Evolutionary conservation across 2,329 filamentous ascomycete genomes (phyloP), one percentile per base, ranked within the genome.

Genomic region (Pyrenophora tritici-repentis): DNA sequence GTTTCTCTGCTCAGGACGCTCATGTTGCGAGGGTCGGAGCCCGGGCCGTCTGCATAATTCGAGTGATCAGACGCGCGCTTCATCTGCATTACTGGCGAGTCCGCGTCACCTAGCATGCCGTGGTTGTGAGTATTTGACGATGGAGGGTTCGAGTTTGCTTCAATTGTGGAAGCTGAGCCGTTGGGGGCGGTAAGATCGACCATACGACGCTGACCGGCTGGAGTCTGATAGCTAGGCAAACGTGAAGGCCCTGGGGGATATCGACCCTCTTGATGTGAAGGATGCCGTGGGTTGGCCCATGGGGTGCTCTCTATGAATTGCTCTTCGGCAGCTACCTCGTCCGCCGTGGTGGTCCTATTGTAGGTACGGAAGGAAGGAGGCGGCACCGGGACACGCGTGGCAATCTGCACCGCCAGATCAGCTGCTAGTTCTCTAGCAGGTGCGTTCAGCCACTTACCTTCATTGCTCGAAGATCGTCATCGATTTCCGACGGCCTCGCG

Each of bases 391-490:
- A 67, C 62, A 56, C 67, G 68, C 46, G 69, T 69, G 29, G 62
- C 61, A 46, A 73, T 73, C 71, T 73, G 53, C 50, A 57, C 50
- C 48, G 43, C 53, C 38, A 51, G 55, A 58, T 68, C 51, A 70
- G 65, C 59, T 60, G 54, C 51, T 39, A 53, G 41, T 29, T 52
- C 47, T 44, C 22, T 35, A 53, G 42, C 45, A 60, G 36, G 54
- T 31, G 34, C 32, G 34, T 49, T 59, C 48, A 53, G 51, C 50
- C 59, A 82, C 86, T 80, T 79, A 97, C 92, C 68, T 89, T 88
- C 81, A 99, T 97, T 62, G 88, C 88, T 71, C 89, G 86, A 58
- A 97, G 79, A 75, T 99, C 94, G 42, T 93, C 88, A 47, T 96
- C 90, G 39, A 94, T 76, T 67, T 97, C 91, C 9, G 83, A 79